Percentiles rank a stretch among this genome's conserved stretches.
These are phyloP conservation scores for Pyropia haitanensis DNA, from an alignment of 23 red algal species.

Conservation along the genomic window DNA sequence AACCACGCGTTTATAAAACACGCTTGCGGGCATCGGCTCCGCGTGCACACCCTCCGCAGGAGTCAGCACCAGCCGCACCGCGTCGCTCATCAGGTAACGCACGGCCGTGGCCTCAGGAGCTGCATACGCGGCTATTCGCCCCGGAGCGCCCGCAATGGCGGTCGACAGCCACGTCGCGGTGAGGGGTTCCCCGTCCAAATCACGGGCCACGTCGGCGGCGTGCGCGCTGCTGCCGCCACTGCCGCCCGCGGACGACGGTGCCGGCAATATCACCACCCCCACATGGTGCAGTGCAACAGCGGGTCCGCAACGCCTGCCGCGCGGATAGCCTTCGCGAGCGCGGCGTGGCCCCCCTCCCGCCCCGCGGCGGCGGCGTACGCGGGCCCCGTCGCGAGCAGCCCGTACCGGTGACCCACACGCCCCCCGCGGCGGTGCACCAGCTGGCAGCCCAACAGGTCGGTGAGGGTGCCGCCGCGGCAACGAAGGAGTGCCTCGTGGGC, in stretches of 20 bases:
- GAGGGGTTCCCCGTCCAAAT: slow-evolving; percentile 31
- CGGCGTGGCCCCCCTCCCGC: slow-evolving; percentile 4
- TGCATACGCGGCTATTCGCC: slow-evolving; percentile 2
- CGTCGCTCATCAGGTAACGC: slow-evolving; percentile 37
- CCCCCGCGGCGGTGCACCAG: slow-evolving; percentile 5
- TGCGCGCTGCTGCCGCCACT: slow-evolving; percentile 3
- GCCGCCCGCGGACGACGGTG: slow-evolving; percentile 1
- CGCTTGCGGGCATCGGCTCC: not conserved
- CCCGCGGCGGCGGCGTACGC: not conserved
- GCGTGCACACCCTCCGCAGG: not conserved
- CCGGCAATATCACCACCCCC: not conserved
- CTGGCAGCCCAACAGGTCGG: slow-evolving; percentile 27
- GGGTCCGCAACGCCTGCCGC: slow-evolving; percentile 16
- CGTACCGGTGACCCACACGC: slow-evolving; percentile 3
- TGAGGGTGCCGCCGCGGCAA: slow-evolving; percentile 15
- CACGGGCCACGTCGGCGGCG: slow-evolving; percentile 36
- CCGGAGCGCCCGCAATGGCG: not conserved
- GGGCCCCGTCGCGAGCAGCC: slow-evolving; percentile 24
- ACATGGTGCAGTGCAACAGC: slow-evolving; percentile 18
- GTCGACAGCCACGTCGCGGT: slow-evolving; percentile 28
- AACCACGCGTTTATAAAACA: slow-evolving; percentile 51
- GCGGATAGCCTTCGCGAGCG: slow-evolving; percentile 7
- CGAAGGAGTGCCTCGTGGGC: not conserved
- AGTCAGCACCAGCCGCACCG: slow-evolving; percentile 20
- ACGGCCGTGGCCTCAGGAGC: slow-evolving; percentile 21